phyloP scores from a whole-genome alignment of 768 basidiomycete genomes.

The Dentipellis sp. region DNA sequence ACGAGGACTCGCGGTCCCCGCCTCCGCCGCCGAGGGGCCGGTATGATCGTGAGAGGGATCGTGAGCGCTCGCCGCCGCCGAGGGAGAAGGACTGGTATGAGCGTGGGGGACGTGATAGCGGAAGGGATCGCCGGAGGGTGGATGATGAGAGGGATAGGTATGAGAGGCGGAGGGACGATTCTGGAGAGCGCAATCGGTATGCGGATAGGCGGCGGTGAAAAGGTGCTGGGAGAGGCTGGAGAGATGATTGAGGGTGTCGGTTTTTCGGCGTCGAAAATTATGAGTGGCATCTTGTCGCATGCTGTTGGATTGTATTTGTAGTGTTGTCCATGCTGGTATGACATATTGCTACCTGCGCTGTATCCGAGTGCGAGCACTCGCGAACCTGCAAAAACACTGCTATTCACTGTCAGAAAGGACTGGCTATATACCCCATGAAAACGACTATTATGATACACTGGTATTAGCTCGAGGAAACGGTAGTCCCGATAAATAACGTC shows the following conservation, averaged over 20 bases:
- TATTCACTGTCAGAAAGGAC: no score
- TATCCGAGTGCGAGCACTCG: no score
- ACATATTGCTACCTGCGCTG: neutral
- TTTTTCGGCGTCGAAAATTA: neutral
- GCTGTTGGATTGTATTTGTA: neutral
- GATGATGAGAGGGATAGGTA: conserved; percentile 5
- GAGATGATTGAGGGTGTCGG: neutral
- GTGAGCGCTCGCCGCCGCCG: neutral
- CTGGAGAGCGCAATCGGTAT: conserved; percentile 3
- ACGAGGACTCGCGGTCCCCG: conserved; percentile 3
- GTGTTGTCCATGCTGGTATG: neutral
- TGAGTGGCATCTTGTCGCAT: neutral
- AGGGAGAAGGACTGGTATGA: neutral
- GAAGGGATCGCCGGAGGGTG: neutral
- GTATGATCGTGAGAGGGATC: neutral
- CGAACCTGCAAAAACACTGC: no score
- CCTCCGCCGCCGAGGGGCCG: conserved; percentile 6
- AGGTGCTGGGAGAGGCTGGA: neutral
- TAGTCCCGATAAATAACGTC: no score
- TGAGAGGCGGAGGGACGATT: conserved; percentile 10
- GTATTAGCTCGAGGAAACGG: no score
- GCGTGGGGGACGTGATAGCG: neutral
- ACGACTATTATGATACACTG: no score
- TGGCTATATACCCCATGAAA: no score
- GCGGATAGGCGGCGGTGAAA: conserved; percentile 8